Conservation (phyloP, 805 yeast species). For the Clavispora carvajalis region DNA sequence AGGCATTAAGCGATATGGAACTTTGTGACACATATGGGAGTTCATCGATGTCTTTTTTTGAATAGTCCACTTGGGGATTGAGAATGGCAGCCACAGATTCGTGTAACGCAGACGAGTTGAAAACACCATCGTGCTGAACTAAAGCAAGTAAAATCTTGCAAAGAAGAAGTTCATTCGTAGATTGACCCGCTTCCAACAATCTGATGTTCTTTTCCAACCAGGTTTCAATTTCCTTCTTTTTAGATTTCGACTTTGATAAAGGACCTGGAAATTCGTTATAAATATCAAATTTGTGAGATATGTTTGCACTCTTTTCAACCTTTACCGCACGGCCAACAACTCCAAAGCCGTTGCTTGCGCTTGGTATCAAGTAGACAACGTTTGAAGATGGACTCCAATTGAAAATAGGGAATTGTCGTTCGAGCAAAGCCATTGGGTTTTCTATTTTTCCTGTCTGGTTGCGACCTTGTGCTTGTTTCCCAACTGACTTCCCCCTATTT, state of each 20-base stretch:
- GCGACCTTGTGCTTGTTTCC: conserved; percentile 2
- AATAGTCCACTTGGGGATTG: conserved; percentile 38
- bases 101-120: conserved; percentile 22
- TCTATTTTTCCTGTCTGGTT: conserved; percentile 18
- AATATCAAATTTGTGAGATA: conserved; percentile 20
- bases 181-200: conserved; percentile 5
- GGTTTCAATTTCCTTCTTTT: conserved; percentile 61
- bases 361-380: conserved; percentile 26
- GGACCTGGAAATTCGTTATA: conserved; percentile 62
- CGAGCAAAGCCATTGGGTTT: conserved; percentile 50
- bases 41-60: conserved; percentile 17
- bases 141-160: conserved; percentile 26
- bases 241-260: conserved; percentile 48
- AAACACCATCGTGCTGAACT: conserved; percentile 27
- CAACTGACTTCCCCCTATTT: conserved; percentile 9
- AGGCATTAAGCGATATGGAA: conserved; percentile 25
- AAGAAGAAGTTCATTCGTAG: conserved; percentile 25
- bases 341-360: conserved; percentile 14
- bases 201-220: conserved; percentile 40
- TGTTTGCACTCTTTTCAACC: conserved; percentile 20
- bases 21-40: conserved; percentile 1
- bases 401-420: conserved; percentile 72
- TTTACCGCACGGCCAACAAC: conserved; percentile 24
- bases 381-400: conserved; percentile 46
- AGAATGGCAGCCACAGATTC: conserved; percentile 31